A percentile compares a stretch with the other conserved stretches of the same genome.
Evolutionary conservation across 805 yeast species (phyloP).

Genomic region (Lipomyces anomalus): DNA sequence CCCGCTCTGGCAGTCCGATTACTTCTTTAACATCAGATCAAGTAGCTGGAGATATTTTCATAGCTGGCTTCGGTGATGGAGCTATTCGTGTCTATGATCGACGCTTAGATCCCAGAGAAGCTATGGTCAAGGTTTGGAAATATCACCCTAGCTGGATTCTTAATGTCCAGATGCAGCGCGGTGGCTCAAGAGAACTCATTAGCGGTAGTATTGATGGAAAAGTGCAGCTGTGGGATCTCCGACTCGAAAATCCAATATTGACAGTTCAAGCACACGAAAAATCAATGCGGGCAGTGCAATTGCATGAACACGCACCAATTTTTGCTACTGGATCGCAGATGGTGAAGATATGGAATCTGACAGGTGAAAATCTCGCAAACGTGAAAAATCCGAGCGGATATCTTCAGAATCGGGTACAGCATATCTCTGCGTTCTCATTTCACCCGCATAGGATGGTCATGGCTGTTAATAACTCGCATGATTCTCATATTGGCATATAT

Average conservation of each 20-base stretch:
- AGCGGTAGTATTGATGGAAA: constrained; percentile 74
- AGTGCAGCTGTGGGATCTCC: constrained; percentile 86
- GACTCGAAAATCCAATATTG: constrained; percentile 62
- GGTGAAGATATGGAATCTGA: constrained; percentile 77
- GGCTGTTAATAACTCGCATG: constrained; percentile 79
- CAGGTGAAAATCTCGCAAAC: constrained; percentile 65
- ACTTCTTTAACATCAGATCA: constrained; percentile 91
- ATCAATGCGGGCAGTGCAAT: constrained; percentile 61
- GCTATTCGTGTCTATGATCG: constrained; percentile 85
- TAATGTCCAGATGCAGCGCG: constrained; percentile 91
- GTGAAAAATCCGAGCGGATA: constrained; percentile 44
- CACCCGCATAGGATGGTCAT: constrained; percentile 95
- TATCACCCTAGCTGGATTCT: constrained; percentile 52
- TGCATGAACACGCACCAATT: constrained; percentile 96
- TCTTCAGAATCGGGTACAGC: constrained; percentile 36
- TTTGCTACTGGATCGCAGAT: constrained; percentile 80
- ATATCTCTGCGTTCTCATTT: constrained; percentile 61
- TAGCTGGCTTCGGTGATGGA: constrained; percentile 91
- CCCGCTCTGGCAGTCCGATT: constrained; percentile 81
- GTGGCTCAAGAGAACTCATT: constrained; percentile 85
- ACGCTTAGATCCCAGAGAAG: constrained; percentile 73
- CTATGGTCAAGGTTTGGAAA: constrained; percentile 80
- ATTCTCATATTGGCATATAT: constrained; percentile 61
- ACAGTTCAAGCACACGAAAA: constrained; percentile 53
- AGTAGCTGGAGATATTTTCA: constrained; percentile 83